Conservation (phyloP, 176 grass and related monocot species). For the maize (Zea mays) region DNA sequence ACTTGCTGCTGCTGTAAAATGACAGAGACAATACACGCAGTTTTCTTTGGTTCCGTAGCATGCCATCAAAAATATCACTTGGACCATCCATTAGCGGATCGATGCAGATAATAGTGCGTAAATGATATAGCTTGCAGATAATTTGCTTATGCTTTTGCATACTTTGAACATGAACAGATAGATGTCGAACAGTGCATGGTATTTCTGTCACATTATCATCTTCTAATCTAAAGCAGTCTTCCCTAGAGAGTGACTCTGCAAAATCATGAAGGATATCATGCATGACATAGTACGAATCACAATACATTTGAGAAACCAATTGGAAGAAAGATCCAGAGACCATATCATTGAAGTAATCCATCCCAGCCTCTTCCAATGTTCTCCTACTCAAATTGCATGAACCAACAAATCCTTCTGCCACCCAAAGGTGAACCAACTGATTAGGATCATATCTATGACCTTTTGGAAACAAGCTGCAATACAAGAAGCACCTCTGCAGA, state of each 20-base stretch:
- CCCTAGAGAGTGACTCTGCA: too few species aligned
- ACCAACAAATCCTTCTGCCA: background rate
- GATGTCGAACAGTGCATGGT: background rate
- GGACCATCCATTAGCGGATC: too few species aligned
- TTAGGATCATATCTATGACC: background rate
- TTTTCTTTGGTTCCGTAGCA: too few species aligned
- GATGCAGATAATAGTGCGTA: constrained; percentile 19
- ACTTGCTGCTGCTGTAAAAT: too few species aligned
- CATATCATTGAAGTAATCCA: background rate
- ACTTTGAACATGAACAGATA: background rate
- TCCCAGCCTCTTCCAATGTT: background rate
- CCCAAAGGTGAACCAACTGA: background rate
- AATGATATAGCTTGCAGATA: constrained; percentile 4
- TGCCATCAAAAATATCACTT: too few species aligned
- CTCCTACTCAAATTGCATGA: background rate
- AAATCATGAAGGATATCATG: background rate
- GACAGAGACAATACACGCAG: too few species aligned
- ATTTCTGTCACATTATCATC: too few species aligned
- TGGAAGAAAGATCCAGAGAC: constrained; percentile 12
- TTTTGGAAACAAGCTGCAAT: constrained; percentile 21
- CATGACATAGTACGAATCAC: background rate
- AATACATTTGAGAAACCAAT: too few species aligned
- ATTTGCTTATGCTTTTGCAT: background rate
- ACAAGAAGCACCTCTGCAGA: too few species aligned
- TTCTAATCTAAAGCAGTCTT: too few species aligned